Evolutionary conservation across 1,139 yeast genomes (phyloP), one percentile per base, ranked within the genome.

Genomic region (Blastobotrys niveus): DNA sequence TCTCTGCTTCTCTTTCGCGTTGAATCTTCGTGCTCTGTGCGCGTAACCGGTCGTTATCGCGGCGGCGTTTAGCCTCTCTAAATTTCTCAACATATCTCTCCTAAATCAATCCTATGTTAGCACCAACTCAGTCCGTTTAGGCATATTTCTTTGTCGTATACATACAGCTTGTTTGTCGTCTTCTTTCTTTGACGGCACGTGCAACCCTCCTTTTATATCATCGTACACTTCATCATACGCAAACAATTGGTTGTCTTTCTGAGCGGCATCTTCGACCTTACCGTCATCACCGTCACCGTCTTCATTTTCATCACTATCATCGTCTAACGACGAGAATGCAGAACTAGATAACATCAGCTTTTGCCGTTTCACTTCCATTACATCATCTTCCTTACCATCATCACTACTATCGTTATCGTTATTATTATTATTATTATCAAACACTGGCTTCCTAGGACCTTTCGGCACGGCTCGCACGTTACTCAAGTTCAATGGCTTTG

Each of bases 181-280:
- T 26, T 40, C 41, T 26, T 51, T 49, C n/a, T 42, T 31, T 17
- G 36, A 44, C 18, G 44, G 43, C 22, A 42, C 38, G 14, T 46
- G 43, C 41, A 61, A 58, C 1, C 59, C 66, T 2, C 54, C 49
- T 47, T 66, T 64, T 61, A 66, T 64, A 14, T 54, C 49, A 42
- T 66, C 70, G 46, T 65, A 66, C 2, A 65, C 67, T 37, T 63
- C 70, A 44, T 66, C 71, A 42, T 65, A 66, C 25, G 59, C 67
- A 41, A 58, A 66, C 7, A 60, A 49, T 3, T 29, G 18, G 12
- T 30, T 10, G 21, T 25, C 35, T 20, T n/a, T 21, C 18, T 14
- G n/a, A n/a, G n/a, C n/a, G n/a, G n/a, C n/a, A n/a, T n/a, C 27
- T 24, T 24, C 27, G 10, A 24, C 8, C 27, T 8, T 24, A 12